Evolutionary conservation across 306 rosid species (phyloP), one percentile per base, ranked within the genome.

Genomic region (Geum urbanum): DNA sequence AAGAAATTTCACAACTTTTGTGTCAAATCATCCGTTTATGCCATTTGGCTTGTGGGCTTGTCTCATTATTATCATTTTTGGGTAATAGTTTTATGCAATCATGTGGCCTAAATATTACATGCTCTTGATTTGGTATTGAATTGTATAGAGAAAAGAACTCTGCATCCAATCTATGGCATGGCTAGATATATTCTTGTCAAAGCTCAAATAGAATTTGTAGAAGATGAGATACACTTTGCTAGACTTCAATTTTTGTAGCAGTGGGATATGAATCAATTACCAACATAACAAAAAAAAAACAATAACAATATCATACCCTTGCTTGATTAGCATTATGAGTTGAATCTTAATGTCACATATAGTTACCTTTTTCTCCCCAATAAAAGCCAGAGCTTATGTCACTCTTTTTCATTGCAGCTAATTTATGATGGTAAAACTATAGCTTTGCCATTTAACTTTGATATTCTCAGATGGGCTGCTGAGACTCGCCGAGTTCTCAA

Each of bases 361-460:
- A 24, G 64, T 60, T 27, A 39, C 62, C n/a, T 16, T 7, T 76
- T 32, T 18, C 18, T 19, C 8, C 46, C 22, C 56, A 64, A 24
- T 63, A 58, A 58, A 37, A 72, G 66, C 51, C 67, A 52, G 61
- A 61, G 74, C 77, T 80, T 35, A 58, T 76, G 57, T 74, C 44
- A 72, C 19, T 60, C 51, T 56, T 71, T 8, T 19, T 73, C 67
- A 55, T 70, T 85, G 91, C 91, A 90, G 98, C 69, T 92, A 68
- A 84, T 71, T 45, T 86, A 83, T 82, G 79, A 85, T 53, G 96
- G 97, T 47, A 80, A 86, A 55, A 80, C 35, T 32, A 47, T 88
- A 66, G 74, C 94, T 32, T 71, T 92, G 70, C 98, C 98, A 24
- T 92, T 92, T 74, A 92, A 90, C 91, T 63, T 57, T 2, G 79